These are phyloP conservation scores for Pyrenophora seminiperda DNA, from an alignment of 2,329 filamentous ascomycete species.

Conservation along the genomic window DNA sequence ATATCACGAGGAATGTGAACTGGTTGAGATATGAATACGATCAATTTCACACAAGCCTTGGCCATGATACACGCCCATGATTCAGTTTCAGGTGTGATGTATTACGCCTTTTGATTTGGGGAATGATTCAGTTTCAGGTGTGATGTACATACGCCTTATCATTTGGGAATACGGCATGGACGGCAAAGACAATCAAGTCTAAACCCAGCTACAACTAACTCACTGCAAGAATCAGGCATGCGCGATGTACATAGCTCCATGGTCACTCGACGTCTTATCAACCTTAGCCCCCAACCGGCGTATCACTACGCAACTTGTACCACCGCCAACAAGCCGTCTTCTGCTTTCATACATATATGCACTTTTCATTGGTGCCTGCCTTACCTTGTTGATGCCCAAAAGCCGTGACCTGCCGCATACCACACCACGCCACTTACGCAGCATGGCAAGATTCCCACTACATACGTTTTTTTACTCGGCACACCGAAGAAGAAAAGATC, in stretches of 20 bases:
- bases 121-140: conserved; percentile 1
- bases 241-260: background rate
- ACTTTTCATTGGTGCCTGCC: too few species aligned
- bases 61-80: conserved; percentile 11
- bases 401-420: background rate
- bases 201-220: too few species aligned
- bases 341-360: background rate
- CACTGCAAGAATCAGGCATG: background rate
- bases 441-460: too few species aligned
- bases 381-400: background rate
- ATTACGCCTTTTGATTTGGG: background rate
- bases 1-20: conserved; percentile 43
- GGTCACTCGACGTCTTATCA: too few species aligned
- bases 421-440: too few species aligned
- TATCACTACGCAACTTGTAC: background rate
- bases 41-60: conserved; percentile 36
- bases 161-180: too few species aligned
- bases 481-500: too few species aligned
- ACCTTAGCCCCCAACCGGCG: too few species aligned
- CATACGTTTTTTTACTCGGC: too few species aligned
- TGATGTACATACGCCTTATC: conserved; percentile 4
- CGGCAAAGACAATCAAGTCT: too few species aligned
- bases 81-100: conserved; percentile 6
- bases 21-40: conserved; percentile 37
- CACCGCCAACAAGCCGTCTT: background rate